These are phyloP conservation scores for Cruciata laevipes DNA, from an alignment of 257 asterid species.

Conservation along the genomic window DNA sequence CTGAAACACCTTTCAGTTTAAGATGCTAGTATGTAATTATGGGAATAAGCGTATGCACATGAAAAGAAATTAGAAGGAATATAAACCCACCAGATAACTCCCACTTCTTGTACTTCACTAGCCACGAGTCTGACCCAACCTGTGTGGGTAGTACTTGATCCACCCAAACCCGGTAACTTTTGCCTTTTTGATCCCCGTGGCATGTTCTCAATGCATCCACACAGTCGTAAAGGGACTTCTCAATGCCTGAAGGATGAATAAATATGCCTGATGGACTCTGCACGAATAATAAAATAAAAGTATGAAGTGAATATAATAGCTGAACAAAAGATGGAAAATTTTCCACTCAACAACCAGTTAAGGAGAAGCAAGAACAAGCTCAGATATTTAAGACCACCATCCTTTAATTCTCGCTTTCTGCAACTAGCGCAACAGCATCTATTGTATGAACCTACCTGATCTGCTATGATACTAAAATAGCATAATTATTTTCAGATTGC, in stretches of 20 bases:
- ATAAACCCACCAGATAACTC: constrained; percentile 63
- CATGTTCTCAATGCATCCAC: constrained; percentile 38
- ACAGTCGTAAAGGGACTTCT: constrained; percentile 50
- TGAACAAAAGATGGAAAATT: neutral
- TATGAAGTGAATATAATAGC: constrained; percentile 3
- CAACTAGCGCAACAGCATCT: too few species aligned
- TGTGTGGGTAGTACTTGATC: constrained; percentile 74
- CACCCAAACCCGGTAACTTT: constrained; percentile 69
- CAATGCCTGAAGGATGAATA: constrained; percentile 75
- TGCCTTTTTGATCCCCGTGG: constrained; percentile 68
- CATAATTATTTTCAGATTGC: neutral
- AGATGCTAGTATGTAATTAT: neutral
- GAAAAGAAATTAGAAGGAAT: constrained; percentile 11
- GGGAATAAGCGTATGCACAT: neutral
- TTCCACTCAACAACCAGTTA: neutral
- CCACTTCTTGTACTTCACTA: constrained; percentile 84
- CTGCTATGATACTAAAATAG: neutral
- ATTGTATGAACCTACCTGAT: neutral
- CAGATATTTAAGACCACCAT: neutral
- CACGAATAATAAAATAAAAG: constrained; percentile 20
- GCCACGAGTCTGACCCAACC: constrained; percentile 71
- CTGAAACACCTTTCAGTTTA: neutral
- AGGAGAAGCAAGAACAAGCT: too few species aligned
- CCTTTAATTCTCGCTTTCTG: neutral
- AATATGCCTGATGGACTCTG: constrained; percentile 61